Base-by-base conservation (phyloP, 179 eudicot genomes). In the Camellia oleifera region DNA sequence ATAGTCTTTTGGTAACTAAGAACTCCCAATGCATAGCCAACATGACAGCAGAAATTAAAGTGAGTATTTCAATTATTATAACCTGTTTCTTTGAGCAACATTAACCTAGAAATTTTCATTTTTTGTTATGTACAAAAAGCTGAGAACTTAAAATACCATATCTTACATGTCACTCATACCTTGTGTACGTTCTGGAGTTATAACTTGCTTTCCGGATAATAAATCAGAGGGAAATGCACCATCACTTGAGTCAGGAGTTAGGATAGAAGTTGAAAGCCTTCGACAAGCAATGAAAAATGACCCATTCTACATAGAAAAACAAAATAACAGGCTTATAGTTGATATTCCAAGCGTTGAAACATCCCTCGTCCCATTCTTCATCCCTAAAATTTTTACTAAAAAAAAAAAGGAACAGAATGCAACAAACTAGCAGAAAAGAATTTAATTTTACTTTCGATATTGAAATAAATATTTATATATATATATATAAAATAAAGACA, bases 241-340 rank as follows among this genome's bases (percentile, higher is more conserved):
- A 64, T 89, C 92, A 82, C 88, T 84, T 66, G 94, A 87, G 70
- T 85, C 86, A 77, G 95, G 91, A 64, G 95, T 89, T 85, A 85
- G 66, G 48, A 89, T 85, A 6, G 92, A 82, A 15, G 97, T 91
- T 70, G 92, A 93, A 81, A 88, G 69, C 84, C 88, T 74, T 81
- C 90, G 85, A 80, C 70, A 79, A 50, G 85, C 85, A 82, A 81
- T 81, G 53, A 81, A 75, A 79, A 77, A 65, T 46, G 72, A 50
- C 63, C 58, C 56, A 5, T 20, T 44, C 85, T 85, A 64, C 81
- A 85, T 45, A 15, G 11, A 69, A 69, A 56, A 78, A 56, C 46
- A 50, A 66, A 26, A 76, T 62, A 42, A 78, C 23, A 76, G 45
- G 69, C 2, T 58, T 50, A 40, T 23, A 77, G 42, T 26, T 45